phyloP scores from a whole-genome alignment of 2,329 filamentous ascomycete species.

The Drechslerella dactyloides region DNA sequence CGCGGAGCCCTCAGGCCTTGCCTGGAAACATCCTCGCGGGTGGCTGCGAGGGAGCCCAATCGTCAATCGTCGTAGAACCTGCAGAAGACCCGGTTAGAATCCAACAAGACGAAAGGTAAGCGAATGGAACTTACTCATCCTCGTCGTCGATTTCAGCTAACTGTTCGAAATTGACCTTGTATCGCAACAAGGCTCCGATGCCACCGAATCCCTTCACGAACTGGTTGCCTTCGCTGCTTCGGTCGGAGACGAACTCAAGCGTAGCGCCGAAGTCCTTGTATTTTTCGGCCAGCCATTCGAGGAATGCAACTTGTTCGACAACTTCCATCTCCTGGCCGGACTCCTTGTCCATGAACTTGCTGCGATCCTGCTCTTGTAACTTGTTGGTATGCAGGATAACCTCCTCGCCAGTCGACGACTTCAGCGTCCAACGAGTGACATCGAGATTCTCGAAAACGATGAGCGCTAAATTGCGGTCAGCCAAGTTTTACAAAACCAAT shows the following conservation, averaged over 20 bases:
- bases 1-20: constrained; percentile 55
- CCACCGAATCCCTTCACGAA: constrained; percentile 99
- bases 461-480: constrained; percentile 60
- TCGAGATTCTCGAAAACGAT: constrained; percentile 99
- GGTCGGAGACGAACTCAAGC: constrained; percentile 96
- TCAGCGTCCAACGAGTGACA: constrained; percentile 87
- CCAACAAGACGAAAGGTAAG: not conserved
- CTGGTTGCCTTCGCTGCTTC: constrained; percentile 97
- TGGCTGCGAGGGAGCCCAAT: constrained; percentile 54
- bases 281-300: constrained; percentile 99
- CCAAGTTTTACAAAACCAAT: not conserved
- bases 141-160: constrained; percentile 88
- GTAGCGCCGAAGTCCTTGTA: constrained; percentile 97
- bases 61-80: constrained; percentile 55
- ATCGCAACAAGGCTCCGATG: constrained; percentile 94
- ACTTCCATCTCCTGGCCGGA: constrained; percentile 98
- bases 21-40: constrained; percentile 56
- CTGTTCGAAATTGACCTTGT: constrained; percentile 99
- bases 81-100: constrained; percentile 10
- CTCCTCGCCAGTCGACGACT: constrained; percentile 75
- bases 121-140: constrained; percentile 73
- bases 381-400: constrained; percentile 87
- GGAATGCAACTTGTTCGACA: constrained; percentile 82
- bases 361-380: constrained; percentile 77
- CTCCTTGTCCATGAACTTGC: constrained; percentile 91